Conservation (phyloP, 768 basidiomycete genomes). For the Termitomyces heimii region DNA sequence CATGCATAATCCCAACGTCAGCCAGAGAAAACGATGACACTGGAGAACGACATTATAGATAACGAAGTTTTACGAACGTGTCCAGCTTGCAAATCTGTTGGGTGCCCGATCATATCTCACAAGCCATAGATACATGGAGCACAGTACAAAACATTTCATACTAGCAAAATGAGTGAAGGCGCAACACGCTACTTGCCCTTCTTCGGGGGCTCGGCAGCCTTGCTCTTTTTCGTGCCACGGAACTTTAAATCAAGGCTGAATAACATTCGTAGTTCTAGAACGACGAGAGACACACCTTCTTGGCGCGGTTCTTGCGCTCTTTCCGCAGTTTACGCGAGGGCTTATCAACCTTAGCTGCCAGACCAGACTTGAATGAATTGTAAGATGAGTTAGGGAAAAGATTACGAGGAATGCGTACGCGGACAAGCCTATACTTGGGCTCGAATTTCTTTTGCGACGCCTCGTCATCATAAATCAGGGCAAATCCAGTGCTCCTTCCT, state of each 20-base stretch:
- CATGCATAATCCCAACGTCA: no score
- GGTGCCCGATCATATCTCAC: slow-evolving; percentile 18
- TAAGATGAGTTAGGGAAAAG: not conserved
- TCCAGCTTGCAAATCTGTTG: not conserved
- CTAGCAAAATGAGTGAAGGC: slow-evolving; percentile 20
- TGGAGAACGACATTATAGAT: no score
- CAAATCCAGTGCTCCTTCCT: slow-evolving; percentile 95
- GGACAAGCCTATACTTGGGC: slow-evolving; percentile 90
- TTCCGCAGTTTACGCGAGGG: slow-evolving; percentile 97
- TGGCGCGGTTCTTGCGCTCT: slow-evolving; percentile 98
- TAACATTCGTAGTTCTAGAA: slow-evolving; percentile 3
- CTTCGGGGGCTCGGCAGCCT: slow-evolving; percentile 89
- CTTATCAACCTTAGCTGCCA: slow-evolving; percentile 76
- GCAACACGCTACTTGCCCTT: slow-evolving; percentile 72
- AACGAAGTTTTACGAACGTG: not conserved
- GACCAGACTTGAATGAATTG: slow-evolving; percentile 45
- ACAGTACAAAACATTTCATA: slow-evolving; percentile 19
- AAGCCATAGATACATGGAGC: slow-evolving; percentile 16
- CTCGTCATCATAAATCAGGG: slow-evolving; percentile 96
- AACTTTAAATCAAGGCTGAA: slow-evolving; percentile 41
- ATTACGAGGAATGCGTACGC: slow-evolving; percentile 53
- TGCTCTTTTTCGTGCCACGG: slow-evolving; percentile 93
- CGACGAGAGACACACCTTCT: slow-evolving; percentile 63
- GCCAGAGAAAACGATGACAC: not conserved
- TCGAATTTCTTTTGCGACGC: slow-evolving; percentile 94